Evolutionary conservation across 2,329 filamentous ascomycete genomes (phyloP).

Genomic region (Colletotrichum orbiculare): DNA sequence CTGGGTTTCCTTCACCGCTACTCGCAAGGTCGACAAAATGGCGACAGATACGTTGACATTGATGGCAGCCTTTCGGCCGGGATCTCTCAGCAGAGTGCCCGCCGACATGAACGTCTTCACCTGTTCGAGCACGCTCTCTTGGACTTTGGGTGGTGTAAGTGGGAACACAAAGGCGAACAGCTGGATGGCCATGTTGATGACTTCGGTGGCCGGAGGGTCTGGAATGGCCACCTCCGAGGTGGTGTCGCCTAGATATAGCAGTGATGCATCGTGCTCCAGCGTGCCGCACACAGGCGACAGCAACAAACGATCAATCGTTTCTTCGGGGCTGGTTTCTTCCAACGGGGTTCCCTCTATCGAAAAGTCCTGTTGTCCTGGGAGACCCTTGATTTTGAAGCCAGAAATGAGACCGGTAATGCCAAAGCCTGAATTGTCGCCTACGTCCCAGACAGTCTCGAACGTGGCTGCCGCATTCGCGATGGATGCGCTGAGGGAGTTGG

Average conservation of each 20-base stretch:
- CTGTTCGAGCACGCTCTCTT: constrained; percentile 96
- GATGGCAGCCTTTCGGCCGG: constrained; percentile 89
- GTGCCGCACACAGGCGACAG: constrained; percentile 82
- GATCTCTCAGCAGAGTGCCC: constrained; percentile 82
- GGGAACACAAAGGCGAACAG: constrained; percentile 93
- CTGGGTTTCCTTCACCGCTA: constrained; percentile 83
- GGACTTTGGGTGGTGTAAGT: constrained; percentile 88
- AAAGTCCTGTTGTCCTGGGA: constrained; percentile 75
- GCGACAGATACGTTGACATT: constrained; percentile 90
- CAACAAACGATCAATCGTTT: constrained; percentile 70
- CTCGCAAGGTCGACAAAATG: constrained; percentile 82
- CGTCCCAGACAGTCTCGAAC: constrained; percentile 95
- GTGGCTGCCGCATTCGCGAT: constrained; percentile 90
- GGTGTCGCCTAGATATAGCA: constrained; percentile 74
- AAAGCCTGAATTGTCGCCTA: constrained; percentile 93
- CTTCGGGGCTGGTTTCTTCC: constrained; percentile 70
- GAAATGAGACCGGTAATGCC: constrained; percentile 88
- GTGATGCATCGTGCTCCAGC: constrained; percentile 88
- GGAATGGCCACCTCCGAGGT: constrained; percentile 58
- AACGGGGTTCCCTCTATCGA: constrained; percentile 54
- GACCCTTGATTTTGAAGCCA: constrained; percentile 77
- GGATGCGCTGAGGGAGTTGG: constrained; percentile 86
- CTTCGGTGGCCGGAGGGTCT: constrained; percentile 89
- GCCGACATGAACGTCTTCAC: constrained; percentile 90
- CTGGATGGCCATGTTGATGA: constrained; percentile 93